Conservation (phyloP, 2,329 filamentous ascomycete genomes). For the Chaetomium sp. region DNA sequence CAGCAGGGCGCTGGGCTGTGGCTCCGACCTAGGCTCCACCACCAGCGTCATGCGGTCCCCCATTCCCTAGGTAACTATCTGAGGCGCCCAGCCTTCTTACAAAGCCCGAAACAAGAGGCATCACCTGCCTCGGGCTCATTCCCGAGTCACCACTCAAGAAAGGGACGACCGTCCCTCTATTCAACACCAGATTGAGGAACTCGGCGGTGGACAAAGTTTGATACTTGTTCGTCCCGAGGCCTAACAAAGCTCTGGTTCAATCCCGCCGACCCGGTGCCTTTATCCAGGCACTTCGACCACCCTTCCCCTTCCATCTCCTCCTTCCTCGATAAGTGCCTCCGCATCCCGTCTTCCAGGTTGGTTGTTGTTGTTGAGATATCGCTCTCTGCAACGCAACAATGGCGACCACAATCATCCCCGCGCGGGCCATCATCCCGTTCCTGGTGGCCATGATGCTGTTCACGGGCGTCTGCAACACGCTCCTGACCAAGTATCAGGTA, state of each 20-base stretch:
- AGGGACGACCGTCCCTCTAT: slow-evolving; percentile 15
- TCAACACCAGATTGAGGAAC: slow-evolving; percentile 14
- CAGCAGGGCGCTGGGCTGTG: slow-evolving; percentile 19
- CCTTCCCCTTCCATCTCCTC: not conserved
- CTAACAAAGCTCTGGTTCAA: slow-evolving; percentile 12
- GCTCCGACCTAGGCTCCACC: slow-evolving; percentile 1
- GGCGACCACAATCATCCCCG: slow-evolving; percentile 60
- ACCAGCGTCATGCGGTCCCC: slow-evolving; percentile 25
- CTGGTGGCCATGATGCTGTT: slow-evolving; percentile 95
- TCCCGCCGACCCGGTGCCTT: slow-evolving; percentile 19
- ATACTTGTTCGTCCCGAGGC: not conserved
- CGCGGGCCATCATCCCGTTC: slow-evolving; percentile 73
- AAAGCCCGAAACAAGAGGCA: slow-evolving; percentile 15
- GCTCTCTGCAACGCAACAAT: slow-evolving; percentile 19
- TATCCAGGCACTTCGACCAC: slow-evolving; percentile 18
- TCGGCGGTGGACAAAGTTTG: not conserved
- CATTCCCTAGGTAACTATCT: too few relatives aligned
- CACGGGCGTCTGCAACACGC: slow-evolving; percentile 94
- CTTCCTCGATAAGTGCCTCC: not conserved
- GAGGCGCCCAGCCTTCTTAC: slow-evolving; percentile 18
- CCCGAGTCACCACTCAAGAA: not conserved
- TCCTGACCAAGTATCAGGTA: slow-evolving; percentile 95
- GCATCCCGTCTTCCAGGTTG: not conserved
- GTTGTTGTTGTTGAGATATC: not conserved
- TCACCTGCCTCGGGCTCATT: slow-evolving; percentile 14